These are phyloP conservation scores for Annona cherimola DNA, from an alignment of 164 flowering plant genomes.

Conservation along the genomic window DNA sequence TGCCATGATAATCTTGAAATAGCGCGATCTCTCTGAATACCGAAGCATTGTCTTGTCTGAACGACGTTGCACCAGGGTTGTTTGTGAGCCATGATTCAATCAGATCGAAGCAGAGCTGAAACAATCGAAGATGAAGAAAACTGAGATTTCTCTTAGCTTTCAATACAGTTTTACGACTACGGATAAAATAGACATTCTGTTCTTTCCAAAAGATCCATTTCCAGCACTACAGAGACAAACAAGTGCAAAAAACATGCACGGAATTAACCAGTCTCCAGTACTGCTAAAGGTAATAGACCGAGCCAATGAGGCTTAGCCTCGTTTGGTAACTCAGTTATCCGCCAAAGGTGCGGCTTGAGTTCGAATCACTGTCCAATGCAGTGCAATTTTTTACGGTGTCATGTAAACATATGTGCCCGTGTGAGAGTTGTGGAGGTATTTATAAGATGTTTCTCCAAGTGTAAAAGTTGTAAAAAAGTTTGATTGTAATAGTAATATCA, in stretches of 20 bases:
- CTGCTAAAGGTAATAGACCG: background rate
- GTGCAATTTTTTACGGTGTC: too few species aligned
- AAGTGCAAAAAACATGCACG: background rate
- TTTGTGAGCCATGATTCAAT: conserved; percentile 38
- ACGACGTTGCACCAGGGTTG: conserved; percentile 21
- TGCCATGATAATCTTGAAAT: conserved; percentile 47
- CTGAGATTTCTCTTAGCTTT: background rate
- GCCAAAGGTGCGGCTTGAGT: too few species aligned
- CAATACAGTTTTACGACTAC: background rate
- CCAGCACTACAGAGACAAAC: conserved; percentile 38
- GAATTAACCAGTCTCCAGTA: background rate
- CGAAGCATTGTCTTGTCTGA: conserved; percentile 24
- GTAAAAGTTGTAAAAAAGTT: too few species aligned
- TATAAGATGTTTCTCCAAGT: too few species aligned
- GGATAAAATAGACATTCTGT: background rate
- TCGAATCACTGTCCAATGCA: too few species aligned
- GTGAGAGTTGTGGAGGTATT: too few species aligned
- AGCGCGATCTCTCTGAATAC: conserved; percentile 43
- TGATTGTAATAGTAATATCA: too few species aligned
- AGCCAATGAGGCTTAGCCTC: background rate
- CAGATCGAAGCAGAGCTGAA: conserved; percentile 40
- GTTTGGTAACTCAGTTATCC: too few species aligned
- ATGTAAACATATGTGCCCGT: too few species aligned
- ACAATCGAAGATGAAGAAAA: background rate
- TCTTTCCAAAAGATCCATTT: too few species aligned